Evolutionary conservation across 768 basidiomycete species (phyloP), one percentile per base, ranked within the genome.

Genomic region (Boletus insuetus): DNA sequence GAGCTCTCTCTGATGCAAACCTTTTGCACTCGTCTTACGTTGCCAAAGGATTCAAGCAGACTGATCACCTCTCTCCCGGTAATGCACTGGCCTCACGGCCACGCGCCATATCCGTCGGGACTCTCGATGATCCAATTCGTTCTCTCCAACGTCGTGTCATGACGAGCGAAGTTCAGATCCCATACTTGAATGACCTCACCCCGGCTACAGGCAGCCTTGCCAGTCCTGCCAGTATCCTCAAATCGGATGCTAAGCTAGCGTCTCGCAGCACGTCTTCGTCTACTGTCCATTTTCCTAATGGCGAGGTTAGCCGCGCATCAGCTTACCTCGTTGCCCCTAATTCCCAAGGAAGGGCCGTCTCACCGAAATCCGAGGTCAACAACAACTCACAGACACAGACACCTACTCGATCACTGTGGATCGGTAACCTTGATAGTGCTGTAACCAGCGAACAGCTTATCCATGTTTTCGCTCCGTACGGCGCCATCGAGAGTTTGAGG

Each of bases 401-500:
- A 39, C 96, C 97, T 35, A 96, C 96, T 12, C 87, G 97, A 48
- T 95, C 93, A 34, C 77, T 99, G 29, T 99, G 97, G 96, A 97
- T 99, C 67, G 97, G 97, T 46, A 98, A 98, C 73, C 78, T 99
- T 47, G 97, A 98, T 71, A 91, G 90, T 61, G 89, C 89, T 51
- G 91, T 96, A 52, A 94, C 94, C 3, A 91, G 92, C 64, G 92
- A 95, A 68, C 92, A 97, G 67, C 85, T 99, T 51, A 91, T 97
- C 53, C 87, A 91, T 60, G 92, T 97, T 26, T 99, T 99, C 73
- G 90, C 93, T 26, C 89, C 91, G 0, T 99, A 99, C 68, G 97
- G 97, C 51, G 91, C 94, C 34, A 98, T 99, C 62, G 97, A 99
- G 75, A 94, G 91, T 64, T 75, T 99, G 69, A 79, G 97, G 63